Evolutionary conservation across 1,284 basidiomycete genomes (phyloP).

Genomic region (Grifola frondosa): DNA sequence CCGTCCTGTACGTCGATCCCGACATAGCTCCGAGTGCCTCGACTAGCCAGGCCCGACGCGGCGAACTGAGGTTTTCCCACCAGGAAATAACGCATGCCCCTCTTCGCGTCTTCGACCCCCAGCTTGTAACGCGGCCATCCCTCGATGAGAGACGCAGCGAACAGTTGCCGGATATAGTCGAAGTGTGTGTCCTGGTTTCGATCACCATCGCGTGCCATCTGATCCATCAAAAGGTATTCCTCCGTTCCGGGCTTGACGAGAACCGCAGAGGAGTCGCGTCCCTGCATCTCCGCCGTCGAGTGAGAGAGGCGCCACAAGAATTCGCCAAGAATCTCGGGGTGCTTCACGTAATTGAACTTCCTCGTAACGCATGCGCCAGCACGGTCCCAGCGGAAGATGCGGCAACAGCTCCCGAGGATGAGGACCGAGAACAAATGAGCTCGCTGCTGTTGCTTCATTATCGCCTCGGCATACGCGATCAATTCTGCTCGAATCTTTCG

Average conservation of each 20-base stretch:
- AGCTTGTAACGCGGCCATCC: conserved; percentile 2
- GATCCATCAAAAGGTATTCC: conserved; percentile 9
- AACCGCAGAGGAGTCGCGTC: conserved; percentile 9
- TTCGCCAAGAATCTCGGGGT: conserved; percentile 10
- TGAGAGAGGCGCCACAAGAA: conserved; percentile 14
- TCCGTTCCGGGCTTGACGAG: background rate
- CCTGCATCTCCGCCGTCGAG: conserved; percentile 3
- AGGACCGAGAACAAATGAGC: conserved; percentile 10
- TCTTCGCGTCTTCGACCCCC: background rate
- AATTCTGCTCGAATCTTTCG: too few species aligned
- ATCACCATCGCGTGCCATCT: too few species aligned
- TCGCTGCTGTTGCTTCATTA: conserved; percentile 5
- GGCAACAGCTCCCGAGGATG: conserved; percentile 8
- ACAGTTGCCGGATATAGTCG: background rate
- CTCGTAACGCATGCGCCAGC: conserved; percentile 11
- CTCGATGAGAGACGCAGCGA: background rate
- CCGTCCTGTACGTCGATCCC: conserved; percentile 1
- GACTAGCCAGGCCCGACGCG: conserved; percentile 1
- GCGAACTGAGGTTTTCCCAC: conserved; percentile 7
- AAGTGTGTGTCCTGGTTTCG: too few species aligned
- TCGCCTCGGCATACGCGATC: too few species aligned
- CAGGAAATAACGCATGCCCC: background rate
- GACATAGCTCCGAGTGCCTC: conserved; percentile 10
- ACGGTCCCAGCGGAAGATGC: conserved; percentile 15
- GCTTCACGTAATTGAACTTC: conserved; percentile 8